These are phyloP conservation scores for Vachellia collinsii DNA, from an alignment of 306 rosid species.

Conservation along the genomic window DNA sequence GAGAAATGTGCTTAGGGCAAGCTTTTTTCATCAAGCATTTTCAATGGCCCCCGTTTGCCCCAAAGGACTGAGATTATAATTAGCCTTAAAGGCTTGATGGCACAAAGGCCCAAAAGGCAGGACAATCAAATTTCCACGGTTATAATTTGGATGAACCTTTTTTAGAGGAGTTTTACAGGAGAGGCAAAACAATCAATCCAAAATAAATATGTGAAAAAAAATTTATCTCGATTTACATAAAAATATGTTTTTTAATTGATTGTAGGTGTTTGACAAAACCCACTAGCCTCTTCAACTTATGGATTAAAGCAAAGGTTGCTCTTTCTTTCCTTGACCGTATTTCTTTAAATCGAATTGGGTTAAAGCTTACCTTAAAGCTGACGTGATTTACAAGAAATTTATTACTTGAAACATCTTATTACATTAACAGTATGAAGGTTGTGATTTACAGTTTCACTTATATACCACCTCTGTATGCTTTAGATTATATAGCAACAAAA, in stretches of 20 bases:
- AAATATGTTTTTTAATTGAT: too few relatives aligned
- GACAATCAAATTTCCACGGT: too few relatives aligned
- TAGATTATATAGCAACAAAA: constrained; percentile 10
- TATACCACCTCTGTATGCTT: constrained; percentile 15
- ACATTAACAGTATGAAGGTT: constrained; percentile 35
- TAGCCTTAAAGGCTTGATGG: background rate
- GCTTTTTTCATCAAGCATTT: background rate
- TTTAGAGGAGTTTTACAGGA: too few relatives aligned
- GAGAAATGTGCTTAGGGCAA: background rate
- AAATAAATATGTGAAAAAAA: too few relatives aligned
- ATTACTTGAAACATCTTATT: constrained; percentile 30
- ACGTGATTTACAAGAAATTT: constrained; percentile 43
- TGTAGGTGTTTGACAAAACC: too few relatives aligned
- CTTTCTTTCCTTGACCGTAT: background rate
- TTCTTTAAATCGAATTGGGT: background rate
- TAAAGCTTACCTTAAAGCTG: constrained; percentile 8
- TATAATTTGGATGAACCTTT: too few relatives aligned
- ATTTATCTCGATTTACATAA: too few relatives aligned
- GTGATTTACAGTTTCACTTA: constrained; percentile 45
- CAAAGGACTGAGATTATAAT: background rate
- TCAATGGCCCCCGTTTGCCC: background rate
- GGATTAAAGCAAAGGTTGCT: background rate
- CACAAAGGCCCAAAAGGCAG: background rate
- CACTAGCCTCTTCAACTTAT: too few relatives aligned
- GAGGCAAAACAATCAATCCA: too few relatives aligned